Base-by-base conservation (phyloP, 805 yeast species). In the Peterozyma xylosa region DNA sequence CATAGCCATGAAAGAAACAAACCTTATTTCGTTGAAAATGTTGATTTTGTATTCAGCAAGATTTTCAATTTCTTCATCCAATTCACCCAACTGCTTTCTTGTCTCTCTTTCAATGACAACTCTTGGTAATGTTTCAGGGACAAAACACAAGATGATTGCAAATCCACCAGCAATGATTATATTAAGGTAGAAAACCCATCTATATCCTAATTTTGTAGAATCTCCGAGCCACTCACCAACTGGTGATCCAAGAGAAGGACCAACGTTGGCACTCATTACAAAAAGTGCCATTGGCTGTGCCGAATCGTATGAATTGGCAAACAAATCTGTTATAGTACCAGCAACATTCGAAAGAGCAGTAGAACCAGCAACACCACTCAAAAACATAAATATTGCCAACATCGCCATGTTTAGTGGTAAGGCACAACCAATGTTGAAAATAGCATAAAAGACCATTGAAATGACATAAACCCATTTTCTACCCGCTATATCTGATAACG, bases 201-300 rank as follows among this genome's bases (percentile, higher is more conserved):
- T 53, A 46, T 43, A 59, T 30, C 65, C 64, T 48, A 61, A 46
- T 13, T 45, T 48, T 1, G 36, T 18, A 44, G 60, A 61, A 37
- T 57, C 61, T 17, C 52, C 50, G 36, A 62, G 59, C 39, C 64
- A 64, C 48, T 62, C 65, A 46, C 67, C 67, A 39, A 61, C 57
- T 38, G 63, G 60, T 47, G 65, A 63, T 45, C 67, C 67, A 37
- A 62, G 41, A n/a, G 63, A 58, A 34, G 67, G 66, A 43, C 67
- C 67, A 30, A 61, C 53, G 51, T 62, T 61, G 34, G 66, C 66
- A 34, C 60, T 51, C 46, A 55, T 54, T 14, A 62, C 67, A 35
- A 62, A 62, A 3, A 60, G 41, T 5, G 63, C 60, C 66, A 62
- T 61, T 37, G 66, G 62, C 45, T 60, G 65, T 17, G 64, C 55